Percentiles rank a stretch among this genome's conserved stretches.
phyloP scores from a whole-genome alignment of 768 basidiomycete species.

The Mycena leptocephala region DNA sequence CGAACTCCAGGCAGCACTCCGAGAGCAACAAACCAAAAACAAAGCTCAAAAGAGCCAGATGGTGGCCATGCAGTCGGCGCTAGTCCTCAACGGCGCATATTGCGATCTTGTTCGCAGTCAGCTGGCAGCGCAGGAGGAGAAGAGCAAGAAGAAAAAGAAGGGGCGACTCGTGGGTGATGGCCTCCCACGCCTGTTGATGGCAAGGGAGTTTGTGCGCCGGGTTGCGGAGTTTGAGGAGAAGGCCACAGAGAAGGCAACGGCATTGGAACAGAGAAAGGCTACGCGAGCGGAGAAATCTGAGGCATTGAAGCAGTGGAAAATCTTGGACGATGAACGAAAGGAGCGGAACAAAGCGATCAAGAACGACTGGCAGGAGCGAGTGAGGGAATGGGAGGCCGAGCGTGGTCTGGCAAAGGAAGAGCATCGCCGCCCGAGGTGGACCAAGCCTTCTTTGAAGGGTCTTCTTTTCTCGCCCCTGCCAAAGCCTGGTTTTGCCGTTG shows the following conservation, averaged over 20 bases:
- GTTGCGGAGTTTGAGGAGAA: constrained; percentile 25
- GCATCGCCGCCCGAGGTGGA: constrained; percentile 15
- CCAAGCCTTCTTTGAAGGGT: background rate
- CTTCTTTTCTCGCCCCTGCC: constrained; percentile 13
- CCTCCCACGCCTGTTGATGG: constrained; percentile 40
- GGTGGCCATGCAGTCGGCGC: constrained; percentile 38
- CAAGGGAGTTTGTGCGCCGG: constrained; percentile 39
- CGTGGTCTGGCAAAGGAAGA: background rate
- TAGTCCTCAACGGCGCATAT: constrained; percentile 45
- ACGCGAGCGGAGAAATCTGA: constrained; percentile 20
- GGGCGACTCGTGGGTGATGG: constrained; percentile 43
- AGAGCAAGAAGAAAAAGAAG: constrained; percentile 32
- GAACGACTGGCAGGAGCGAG: background rate
- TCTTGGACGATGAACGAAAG: constrained; percentile 30
- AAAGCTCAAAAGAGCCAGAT: constrained; percentile 11
- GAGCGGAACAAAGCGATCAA: constrained; percentile 18
- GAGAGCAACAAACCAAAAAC: constrained; percentile 6
- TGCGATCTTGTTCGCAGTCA: constrained; percentile 32
- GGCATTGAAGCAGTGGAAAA: constrained; percentile 40
- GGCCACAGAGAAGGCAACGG: constrained; percentile 17
- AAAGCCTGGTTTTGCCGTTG: constrained; percentile 4
- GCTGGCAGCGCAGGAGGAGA: constrained; percentile 41
- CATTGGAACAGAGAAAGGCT: constrained; percentile 26
- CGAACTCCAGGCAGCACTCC: constrained; percentile 21
- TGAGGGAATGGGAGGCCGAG: constrained; percentile 28